Base-by-base conservation (phyloP, 176 grass and related monocot species). In the Tillandsia fasciculata region DNA sequence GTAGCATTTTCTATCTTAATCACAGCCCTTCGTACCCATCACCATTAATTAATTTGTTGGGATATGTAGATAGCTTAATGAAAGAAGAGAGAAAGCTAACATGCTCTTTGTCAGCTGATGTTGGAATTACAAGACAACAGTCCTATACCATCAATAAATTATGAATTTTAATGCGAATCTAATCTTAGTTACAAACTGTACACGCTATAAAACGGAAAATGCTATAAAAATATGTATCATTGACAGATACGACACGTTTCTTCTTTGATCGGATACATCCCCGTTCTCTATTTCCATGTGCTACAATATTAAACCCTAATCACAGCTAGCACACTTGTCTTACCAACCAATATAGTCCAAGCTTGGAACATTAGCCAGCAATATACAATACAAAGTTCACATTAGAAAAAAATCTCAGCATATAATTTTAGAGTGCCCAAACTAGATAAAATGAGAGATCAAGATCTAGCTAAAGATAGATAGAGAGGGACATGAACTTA, bases 211-310 rank as follows among this genome's bases (percentile, higher is more conserved):
- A 15, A 61, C n/a, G n/a, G n/a, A n/a, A n/a, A n/a, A n/a, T n/a
- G 53, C 12, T 12, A 15, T 57, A 17, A 57, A 15, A 61, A 61
- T 61, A 61, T 61, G 13, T 9, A 9, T 61, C 33, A 61, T 20
- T 7, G 10, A 15, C 76, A 66, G 89, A 83, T 85, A 83, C 47
- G 83, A 78, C 89, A 80, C 77, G 82, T 71, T 86, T 88, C 79
- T 83, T 78, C 24, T 24, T 24, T 1, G 24, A 24, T 24, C 72
- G 72, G 68, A 78, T n/a, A 71, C 65, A 72, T 65, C 70, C 63
- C 80, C 26, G 15, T 10, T 47, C 61, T 64, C 64, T 33, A 50
- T 48, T 1, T 48, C 59, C 76, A 83, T 78, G 73, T 72, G 70
- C 52, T 1, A 24, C 2, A 24, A 58, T 49, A 28, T 24, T 11